These are phyloP conservation scores for Astrocystis sublimbata DNA, from an alignment of 495 filamentous ascomycete genomes.

Conservation along the genomic window DNA sequence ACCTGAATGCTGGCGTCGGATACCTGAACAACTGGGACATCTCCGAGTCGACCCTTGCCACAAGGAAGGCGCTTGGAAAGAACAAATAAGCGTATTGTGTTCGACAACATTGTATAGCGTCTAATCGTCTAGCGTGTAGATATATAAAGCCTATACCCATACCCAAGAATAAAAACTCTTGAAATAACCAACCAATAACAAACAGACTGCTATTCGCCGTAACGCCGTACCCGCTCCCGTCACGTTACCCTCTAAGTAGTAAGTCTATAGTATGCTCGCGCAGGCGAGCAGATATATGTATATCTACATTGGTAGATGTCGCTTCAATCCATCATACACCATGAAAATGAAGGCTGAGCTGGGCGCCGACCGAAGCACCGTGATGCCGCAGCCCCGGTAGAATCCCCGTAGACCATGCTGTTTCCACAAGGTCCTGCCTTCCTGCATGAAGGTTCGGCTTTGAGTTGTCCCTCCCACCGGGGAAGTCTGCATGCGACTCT, in stretches of 20 bases:
- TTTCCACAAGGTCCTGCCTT: slow-evolving; percentile 70
- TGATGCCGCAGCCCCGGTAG: slow-evolving; percentile 95
- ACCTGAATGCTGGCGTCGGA: slow-evolving; percentile 69
- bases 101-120: neutral
- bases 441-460: slow-evolving; percentile 66
- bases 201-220: slow-evolving; percentile 12
- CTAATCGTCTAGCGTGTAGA: neutral
- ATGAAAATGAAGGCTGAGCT: slow-evolving; percentile 98
- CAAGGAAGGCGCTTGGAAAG: slow-evolving; percentile 21
- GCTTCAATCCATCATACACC: slow-evolving; percentile 81
- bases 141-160: slow-evolving; percentile 1
- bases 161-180: neutral
- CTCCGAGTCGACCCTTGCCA: slow-evolving; percentile 29
- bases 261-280: slow-evolving; percentile 22
- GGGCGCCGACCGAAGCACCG: slow-evolving; percentile 79
- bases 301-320: slow-evolving; percentile 56
- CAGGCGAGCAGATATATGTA: slow-evolving; percentile 8
- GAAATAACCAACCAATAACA: slow-evolving; percentile 2
- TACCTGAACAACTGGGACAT: slow-evolving; percentile 78
- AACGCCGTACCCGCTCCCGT: slow-evolving; percentile 24
- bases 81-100: neutral
- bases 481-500: slow-evolving; percentile 92
- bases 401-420: slow-evolving; percentile 79
- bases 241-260: slow-evolving; percentile 21
- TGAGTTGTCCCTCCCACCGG: slow-evolving; percentile 54